A percentile compares a stretch with the other conserved stretches of the same genome.
Evolutionary conservation across 2,329 filamentous ascomycete genomes (phyloP).

Genomic region (Orbilia brochopaga): DNA sequence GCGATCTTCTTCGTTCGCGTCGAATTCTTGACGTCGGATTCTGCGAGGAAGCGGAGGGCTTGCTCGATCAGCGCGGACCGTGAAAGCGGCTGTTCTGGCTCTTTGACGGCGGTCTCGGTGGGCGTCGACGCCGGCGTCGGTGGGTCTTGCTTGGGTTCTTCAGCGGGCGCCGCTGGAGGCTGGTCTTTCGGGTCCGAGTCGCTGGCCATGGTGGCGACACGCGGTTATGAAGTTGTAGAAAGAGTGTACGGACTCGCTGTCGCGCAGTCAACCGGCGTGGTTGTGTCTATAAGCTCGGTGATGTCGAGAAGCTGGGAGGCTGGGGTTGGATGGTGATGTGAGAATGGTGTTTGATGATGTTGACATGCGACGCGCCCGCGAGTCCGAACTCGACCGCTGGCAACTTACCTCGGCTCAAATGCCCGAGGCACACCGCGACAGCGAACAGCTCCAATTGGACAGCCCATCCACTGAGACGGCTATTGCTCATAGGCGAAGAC

Average conservation of each 20-base stretch:
- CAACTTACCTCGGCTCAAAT: conserved; percentile 43
- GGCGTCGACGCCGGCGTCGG: conserved; percentile 25
- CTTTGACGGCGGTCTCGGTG: conserved; percentile 16
- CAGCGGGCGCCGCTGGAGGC: conserved; percentile 7
- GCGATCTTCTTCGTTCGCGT: conserved; percentile 35
- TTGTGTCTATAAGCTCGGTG: neutral
- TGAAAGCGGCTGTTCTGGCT: conserved; percentile 21
- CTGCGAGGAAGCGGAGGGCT: conserved; percentile 37
- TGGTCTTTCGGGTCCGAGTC: conserved; percentile 40
- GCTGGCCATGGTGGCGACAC: conserved; percentile 37
- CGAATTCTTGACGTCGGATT: conserved; percentile 47
- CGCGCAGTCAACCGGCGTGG: neutral
- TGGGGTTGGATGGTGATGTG: neutral
- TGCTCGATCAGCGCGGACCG: conserved; percentile 35
- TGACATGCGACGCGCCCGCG: conserved; percentile 48
- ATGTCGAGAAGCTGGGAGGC: neutral
- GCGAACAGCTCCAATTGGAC: neutral
- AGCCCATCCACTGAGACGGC: too few relatives aligned
- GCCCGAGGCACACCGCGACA: conserved; percentile 19
- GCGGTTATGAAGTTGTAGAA: conserved; percentile 3
- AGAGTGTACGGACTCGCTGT: neutral
- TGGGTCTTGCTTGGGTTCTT: conserved; percentile 1
- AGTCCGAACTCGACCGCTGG: conserved; percentile 2
- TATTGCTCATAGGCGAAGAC: too few relatives aligned
- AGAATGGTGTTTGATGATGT: conserved; percentile 43